These are phyloP conservation scores for Colletotrichum scovillei DNA, from an alignment of 2,329 filamentous ascomycete genomes.

Conservation along the genomic window DNA sequence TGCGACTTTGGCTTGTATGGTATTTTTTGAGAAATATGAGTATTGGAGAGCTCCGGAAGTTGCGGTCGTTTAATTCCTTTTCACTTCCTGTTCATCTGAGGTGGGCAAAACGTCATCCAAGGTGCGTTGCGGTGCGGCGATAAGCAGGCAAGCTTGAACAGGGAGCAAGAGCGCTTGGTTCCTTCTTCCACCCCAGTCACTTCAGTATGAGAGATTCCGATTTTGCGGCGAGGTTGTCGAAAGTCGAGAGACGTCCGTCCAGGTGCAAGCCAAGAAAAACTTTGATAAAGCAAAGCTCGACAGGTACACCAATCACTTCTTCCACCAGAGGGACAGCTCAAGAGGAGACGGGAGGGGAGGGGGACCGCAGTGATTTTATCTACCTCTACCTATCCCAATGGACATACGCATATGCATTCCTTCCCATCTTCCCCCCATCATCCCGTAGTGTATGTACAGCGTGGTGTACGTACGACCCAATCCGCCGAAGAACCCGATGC, in stretches of 20 bases:
- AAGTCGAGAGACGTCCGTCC: background rate
- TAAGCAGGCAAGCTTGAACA: background rate
- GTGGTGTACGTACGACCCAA: too few species aligned
- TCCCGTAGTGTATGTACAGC: background rate
- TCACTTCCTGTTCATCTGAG: background rate
- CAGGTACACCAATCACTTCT: background rate
- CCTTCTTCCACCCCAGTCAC: conserved; percentile 3
- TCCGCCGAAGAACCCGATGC: conserved; percentile 13
- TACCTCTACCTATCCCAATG: background rate
- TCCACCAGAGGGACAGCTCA: background rate
- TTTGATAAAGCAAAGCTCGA: background rate
- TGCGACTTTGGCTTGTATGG: too few species aligned
- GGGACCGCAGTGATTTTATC: conserved; percentile 1
- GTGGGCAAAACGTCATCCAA: conserved; percentile 26
- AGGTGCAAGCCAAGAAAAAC: background rate
- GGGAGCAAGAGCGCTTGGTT: background rate
- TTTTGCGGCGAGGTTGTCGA: background rate
- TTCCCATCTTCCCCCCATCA: background rate
- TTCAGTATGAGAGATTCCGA: background rate
- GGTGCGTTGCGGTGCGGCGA: background rate
- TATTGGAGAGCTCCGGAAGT: background rate
- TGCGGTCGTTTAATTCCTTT: background rate
- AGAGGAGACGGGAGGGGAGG: background rate
- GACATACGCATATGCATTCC: background rate
- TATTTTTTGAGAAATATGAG: background rate